Evolutionary conservation across 129 eudicot genomes (phyloP).

Genomic region (Lactuca sativa): DNA sequence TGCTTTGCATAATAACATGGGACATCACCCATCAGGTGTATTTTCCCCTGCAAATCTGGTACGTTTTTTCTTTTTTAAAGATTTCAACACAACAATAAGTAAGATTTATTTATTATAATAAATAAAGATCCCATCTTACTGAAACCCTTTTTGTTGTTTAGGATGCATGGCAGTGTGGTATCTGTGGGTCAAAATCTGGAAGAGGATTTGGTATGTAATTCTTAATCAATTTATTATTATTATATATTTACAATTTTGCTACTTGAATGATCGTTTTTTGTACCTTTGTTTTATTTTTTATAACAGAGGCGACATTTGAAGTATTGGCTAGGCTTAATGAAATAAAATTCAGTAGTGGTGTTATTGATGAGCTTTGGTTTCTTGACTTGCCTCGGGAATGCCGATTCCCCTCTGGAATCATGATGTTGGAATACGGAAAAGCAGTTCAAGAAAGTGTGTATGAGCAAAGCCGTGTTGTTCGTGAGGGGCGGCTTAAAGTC

Average conservation of each 20-base stretch:
- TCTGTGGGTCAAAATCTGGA: slow-evolving; percentile 91
- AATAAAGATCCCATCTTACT: not conserved
- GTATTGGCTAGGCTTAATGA: slow-evolving; percentile 80
- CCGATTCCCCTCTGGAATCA: slow-evolving; percentile 59
- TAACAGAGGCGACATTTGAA: slow-evolving; percentile 80
- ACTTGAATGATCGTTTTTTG: not conserved
- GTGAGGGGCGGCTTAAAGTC: slow-evolving; percentile 81
- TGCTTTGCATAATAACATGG: slow-evolving; percentile 64
- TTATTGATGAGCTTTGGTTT: slow-evolving; percentile 73
- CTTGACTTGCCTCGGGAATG: slow-evolving; percentile 77
- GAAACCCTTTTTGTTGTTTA: slow-evolving; percentile 14
- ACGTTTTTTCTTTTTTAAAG: not conserved
- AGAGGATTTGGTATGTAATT: slow-evolving; percentile 79
- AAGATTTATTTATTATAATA: not conserved
- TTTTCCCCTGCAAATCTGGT: slow-evolving; percentile 79
- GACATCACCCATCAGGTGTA: slow-evolving; percentile 72
- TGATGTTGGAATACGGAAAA: slow-evolving; percentile 80
- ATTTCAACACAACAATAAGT: not conserved
- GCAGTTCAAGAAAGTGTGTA: slow-evolving; percentile 86
- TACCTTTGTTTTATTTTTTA: slow-evolving; percentile 6
- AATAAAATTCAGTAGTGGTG: slow-evolving; percentile 80
- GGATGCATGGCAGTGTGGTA: slow-evolving; percentile 92
- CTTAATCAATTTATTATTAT: not conserved
- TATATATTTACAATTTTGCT: not conserved
- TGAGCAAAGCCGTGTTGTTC: slow-evolving; percentile 84